phyloP scores from a whole-genome alignment of 2,329 filamentous ascomycete species.

The Rhexocercosporidium sp. region DNA sequence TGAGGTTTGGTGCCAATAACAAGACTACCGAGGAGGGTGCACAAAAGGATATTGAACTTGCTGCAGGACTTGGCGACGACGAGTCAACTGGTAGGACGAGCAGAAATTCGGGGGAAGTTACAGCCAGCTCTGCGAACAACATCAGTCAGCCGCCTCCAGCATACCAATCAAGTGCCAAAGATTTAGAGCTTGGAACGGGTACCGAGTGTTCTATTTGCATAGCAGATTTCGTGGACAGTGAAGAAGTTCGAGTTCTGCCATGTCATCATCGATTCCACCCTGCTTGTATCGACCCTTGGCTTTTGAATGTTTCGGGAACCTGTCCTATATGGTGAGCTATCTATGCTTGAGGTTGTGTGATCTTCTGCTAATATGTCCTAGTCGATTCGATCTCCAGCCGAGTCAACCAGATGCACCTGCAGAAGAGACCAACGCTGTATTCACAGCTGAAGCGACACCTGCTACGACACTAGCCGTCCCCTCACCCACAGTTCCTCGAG shows the following conservation, averaged over 20 bases:
- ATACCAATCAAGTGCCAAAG: neutral
- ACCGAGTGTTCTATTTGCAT: constrained; percentile 14
- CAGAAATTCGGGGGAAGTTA: neutral
- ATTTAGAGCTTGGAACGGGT: neutral
- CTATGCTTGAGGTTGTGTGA: neutral
- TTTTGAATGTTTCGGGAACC: constrained; percentile 14
- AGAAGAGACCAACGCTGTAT: neutral
- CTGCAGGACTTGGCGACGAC: neutral
- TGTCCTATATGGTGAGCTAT: constrained; percentile 14
- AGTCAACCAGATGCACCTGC: neutral
- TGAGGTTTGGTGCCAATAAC: constrained; percentile 13
- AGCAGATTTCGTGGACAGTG: constrained; percentile 14
- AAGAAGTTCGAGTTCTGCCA: constrained; percentile 15
- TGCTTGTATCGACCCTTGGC: constrained; percentile 17
- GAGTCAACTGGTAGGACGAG: neutral
- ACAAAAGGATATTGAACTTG: constrained; percentile 13
- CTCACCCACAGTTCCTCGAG: neutral
- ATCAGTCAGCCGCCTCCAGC: neutral
- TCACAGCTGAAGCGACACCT: neutral
- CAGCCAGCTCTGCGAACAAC: neutral
- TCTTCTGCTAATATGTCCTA: neutral
- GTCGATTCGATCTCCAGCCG: constrained; percentile 10
- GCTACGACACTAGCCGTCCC: constrained; percentile 4
- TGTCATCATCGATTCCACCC: constrained; percentile 13
- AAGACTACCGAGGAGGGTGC: neutral